Conservation (phyloP, 306 rosid genomes). For the Malus asiatica region DNA sequence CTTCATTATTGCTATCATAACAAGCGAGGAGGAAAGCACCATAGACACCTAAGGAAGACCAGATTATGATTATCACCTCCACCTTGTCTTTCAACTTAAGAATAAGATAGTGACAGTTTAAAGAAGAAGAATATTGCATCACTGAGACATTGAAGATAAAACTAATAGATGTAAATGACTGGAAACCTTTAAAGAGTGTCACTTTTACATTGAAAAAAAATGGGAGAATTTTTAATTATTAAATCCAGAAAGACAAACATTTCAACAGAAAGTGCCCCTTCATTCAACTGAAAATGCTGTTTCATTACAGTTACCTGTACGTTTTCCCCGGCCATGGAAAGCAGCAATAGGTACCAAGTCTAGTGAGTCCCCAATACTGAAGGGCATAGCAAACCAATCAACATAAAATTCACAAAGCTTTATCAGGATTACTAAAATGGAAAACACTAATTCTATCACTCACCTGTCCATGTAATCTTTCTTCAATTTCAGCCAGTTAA, state of each 20-base stretch:
- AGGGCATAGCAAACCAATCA: slow-evolving; percentile 19
- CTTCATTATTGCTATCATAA: slow-evolving; percentile 65
- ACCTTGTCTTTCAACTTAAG: slow-evolving; percentile 5
- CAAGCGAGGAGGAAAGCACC: slow-evolving; percentile 94
- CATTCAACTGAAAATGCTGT: slow-evolving; percentile 6
- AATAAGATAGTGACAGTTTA: slow-evolving; percentile 10
- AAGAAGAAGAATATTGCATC: background rate
- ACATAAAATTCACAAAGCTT: slow-evolving; percentile 16
- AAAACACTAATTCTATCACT: slow-evolving; percentile 16
- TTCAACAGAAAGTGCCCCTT: slow-evolving; percentile 5
- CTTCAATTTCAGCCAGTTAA: slow-evolving; percentile 91
- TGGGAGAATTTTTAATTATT: background rate
- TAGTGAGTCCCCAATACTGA: slow-evolving; percentile 89
- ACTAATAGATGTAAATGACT: background rate
- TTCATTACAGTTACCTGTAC: slow-evolving; percentile 56
- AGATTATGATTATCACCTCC: slow-evolving; percentile 3
- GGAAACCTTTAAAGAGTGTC: background rate
- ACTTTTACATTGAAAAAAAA: background rate
- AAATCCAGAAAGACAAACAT: background rate
- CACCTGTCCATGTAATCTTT: slow-evolving; percentile 82
- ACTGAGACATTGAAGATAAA: background rate
- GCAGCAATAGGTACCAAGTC: slow-evolving; percentile 98
- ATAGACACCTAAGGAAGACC: slow-evolving; percentile 60
- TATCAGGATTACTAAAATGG: background rate
- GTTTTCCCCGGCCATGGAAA: slow-evolving; percentile 91